A percentile compares a stretch with the other conserved stretches of the same genome.
Conservation (phyloP, 1,284 basidiomycete species). For the Abortiporus biennis region DNA sequence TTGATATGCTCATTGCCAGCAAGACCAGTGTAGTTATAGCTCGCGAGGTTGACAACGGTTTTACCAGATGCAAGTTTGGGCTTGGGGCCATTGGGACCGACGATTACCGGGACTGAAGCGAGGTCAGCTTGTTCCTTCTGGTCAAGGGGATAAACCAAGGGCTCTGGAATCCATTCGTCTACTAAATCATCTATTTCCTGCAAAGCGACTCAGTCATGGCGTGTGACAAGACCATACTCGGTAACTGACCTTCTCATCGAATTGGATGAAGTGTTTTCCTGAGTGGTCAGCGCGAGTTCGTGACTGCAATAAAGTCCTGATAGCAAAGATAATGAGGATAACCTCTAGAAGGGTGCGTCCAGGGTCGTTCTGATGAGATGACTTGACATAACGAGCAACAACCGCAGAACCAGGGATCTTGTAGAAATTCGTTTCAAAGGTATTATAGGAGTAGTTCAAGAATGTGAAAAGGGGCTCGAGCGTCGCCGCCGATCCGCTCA, state of each 20-base stretch:
- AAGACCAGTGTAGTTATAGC: constrained; percentile 91
- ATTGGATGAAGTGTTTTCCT: constrained; percentile 89
- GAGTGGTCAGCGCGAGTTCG: constrained; percentile 83
- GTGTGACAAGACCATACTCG: no score
- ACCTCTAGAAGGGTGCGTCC: constrained; percentile 89
- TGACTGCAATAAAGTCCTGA: constrained; percentile 85
- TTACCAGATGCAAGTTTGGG: constrained; percentile 80
- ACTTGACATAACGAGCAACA: constrained; percentile 84
- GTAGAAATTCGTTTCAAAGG: constrained; percentile 58
- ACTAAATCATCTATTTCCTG: constrained; percentile 97
- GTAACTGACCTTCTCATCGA: constrained; percentile 79
- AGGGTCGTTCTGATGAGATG: constrained; percentile 89
- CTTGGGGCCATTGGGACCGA: constrained; percentile 79
- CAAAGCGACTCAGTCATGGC: no score
- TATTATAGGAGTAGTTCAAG: constrained; percentile 47
- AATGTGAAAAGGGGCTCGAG: constrained; percentile 59
- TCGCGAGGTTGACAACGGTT: constrained; percentile 83
- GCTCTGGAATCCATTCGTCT: constrained; percentile 91
- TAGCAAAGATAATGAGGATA: constrained; percentile 83
- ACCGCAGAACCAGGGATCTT: constrained; percentile 87
- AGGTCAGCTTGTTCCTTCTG: constrained; percentile 66
- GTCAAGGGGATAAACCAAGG: constrained; percentile 64
- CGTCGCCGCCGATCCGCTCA: constrained; percentile 31
- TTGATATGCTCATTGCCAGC: constrained; percentile 87
- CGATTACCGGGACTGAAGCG: constrained; percentile 70